Conservation (phyloP, 1,139 yeast species). For the Taphrina populina region DNA sequence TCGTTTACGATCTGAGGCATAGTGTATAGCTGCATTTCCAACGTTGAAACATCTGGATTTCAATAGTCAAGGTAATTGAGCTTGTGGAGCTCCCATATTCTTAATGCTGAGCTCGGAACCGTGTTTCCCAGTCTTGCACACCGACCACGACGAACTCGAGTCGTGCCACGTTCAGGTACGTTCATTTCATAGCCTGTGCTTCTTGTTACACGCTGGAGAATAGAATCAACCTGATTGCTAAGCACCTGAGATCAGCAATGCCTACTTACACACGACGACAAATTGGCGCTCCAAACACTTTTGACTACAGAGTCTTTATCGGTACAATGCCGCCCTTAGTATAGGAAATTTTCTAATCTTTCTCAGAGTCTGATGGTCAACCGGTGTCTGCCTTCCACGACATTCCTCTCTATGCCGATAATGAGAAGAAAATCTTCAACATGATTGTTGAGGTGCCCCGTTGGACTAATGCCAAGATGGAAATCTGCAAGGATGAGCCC, state of each 20-base stretch:
- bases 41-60: too few relatives aligned
- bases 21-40: too few relatives aligned
- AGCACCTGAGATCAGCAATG: conserved; percentile 20
- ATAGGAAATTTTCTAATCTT: neutral
- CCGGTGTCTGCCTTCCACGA: conserved; percentile 86
- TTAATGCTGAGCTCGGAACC: too few relatives aligned
- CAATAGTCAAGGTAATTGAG: too few relatives aligned
- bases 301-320: conserved; percentile 72
- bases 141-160: too few relatives aligned
- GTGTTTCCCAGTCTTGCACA: too few relatives aligned
- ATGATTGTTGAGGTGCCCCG: conserved; percentile 89
- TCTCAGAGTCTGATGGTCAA: conserved; percentile 52
- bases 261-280: conserved; percentile 52
- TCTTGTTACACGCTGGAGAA: conserved; percentile 27
- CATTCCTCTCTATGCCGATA: conserved; percentile 71
- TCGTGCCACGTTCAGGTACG: too few relatives aligned
- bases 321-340: conserved; percentile 40
- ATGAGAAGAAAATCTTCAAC: conserved; percentile 63
- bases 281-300: conserved; percentile 82
- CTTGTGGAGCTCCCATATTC: too few relatives aligned
- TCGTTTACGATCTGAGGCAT: too few relatives aligned
- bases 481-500: conserved; percentile 69
- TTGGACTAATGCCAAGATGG: conserved; percentile 70
- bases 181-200: too few relatives aligned
- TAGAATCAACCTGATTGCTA: conserved; percentile 7